Base-by-base conservation (phyloP, 164 flowering plant species). In the Platanus orientalis region DNA sequence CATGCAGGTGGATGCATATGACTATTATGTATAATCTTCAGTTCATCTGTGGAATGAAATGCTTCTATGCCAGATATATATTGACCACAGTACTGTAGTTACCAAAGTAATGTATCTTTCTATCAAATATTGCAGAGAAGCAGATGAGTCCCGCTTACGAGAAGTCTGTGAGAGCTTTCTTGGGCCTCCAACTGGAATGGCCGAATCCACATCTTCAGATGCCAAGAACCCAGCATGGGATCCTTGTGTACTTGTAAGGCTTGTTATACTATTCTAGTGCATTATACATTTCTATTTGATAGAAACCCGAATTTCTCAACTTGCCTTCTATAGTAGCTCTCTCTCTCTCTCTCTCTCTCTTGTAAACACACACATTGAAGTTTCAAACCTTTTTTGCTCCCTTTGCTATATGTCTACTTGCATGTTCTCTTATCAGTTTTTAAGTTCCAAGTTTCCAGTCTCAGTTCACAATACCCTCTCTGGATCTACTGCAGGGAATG, bases 141-240 rank as follows among this genome's bases (percentile, higher is more conserved):
- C 95, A 28, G 99, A 95, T 69, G 99, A 90, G 48, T 90, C 91
- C 48, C 89, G 98, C 7, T 68, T 92, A 69, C 84, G 98, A 63
- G 99, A 92, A 80, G 83, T 95, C 28, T 92, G 97, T 73, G 98
- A 90, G 75, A 80, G 83, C 65, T 92, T 92, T 68, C 91, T 92
- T 70, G 99, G 99, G 63, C 99, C 97, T 58, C 99, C 98, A 13
- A 84, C 86, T 60, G 97, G 97, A 52, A 92, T 95, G 95, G 76
- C 76, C 11, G 92, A 77, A 40, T 71, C 84, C 25, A 60, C 67
- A 51, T 60, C 78, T 42, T 76, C 88, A 68, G 83, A 82, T 68
- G 34, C 77, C 54, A 75, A 76, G 58, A 75, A 78, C 48, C 69
- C 79, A 4, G 80, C 82, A 32, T 95, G 99, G 99, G 99, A 95